Percentiles rank a stretch among this genome's conserved stretches.
Conservation (phyloP, 257 asterid genomes). For the Haberlea rhodopensis region DNA sequence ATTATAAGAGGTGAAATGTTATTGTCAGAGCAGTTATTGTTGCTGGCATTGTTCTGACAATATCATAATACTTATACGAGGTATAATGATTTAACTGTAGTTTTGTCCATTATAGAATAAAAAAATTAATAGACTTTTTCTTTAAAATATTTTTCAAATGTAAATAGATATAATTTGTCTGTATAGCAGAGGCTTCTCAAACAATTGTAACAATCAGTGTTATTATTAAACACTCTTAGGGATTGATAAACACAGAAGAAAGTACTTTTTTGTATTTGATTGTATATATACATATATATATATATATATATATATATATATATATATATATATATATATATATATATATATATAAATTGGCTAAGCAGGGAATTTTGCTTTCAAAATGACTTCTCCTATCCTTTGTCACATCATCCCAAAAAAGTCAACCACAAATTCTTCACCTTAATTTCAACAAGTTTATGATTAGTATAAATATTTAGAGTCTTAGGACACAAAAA, state of each 20-base stretch:
- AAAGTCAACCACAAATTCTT: constrained; percentile 73
- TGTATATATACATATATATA: neutral
- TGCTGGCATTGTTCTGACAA: too few species aligned
- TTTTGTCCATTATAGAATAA: too few species aligned
- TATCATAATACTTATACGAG: too few species aligned
- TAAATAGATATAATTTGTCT: too few species aligned
- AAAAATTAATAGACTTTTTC: too few species aligned
- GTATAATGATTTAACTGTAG: too few species aligned
- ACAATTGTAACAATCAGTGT: constrained; percentile 22
- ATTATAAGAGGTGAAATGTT: too few species aligned
- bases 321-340: neutral
- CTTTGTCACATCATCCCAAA: constrained; percentile 47
- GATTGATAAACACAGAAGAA: constrained; percentile 17
- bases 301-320: constrained; percentile 10
- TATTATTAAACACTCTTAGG: constrained; percentile 5
- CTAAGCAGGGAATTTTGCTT: constrained; percentile 40
- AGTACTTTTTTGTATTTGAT: neutral
- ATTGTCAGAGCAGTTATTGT: too few species aligned
- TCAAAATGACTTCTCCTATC: constrained; percentile 40
- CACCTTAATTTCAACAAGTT: constrained; percentile 26
- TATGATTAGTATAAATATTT: constrained; percentile 49
- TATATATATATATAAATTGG: constrained; percentile 22
- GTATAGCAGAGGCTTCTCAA: constrained; percentile 29
- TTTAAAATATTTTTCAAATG: too few species aligned
- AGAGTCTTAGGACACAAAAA: constrained; percentile 5